A percentile compares a stretch with the other conserved stretches of the same genome.
Evolutionary conservation across 768 basidiomycete species (phyloP).

Genomic region (Russula compacta): DNA sequence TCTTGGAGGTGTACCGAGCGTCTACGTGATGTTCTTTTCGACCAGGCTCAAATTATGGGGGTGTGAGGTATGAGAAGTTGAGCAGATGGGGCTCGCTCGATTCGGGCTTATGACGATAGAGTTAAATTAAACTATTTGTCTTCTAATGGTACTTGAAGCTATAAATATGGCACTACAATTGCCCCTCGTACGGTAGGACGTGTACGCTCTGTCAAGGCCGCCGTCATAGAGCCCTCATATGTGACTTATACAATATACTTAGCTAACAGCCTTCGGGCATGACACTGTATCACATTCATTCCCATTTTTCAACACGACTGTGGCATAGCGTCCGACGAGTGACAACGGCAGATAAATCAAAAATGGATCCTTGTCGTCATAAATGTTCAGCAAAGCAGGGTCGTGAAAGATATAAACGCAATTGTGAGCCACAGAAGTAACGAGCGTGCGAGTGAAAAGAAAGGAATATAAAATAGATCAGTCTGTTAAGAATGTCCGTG

Average conservation of each 20-base stretch:
- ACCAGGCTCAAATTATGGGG: not conserved
- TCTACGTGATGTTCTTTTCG: not conserved
- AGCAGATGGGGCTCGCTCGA: too few species aligned
- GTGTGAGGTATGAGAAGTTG: not conserved
- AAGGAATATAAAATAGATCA: not conserved
- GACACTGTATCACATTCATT: too few species aligned
- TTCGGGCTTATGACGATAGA: not conserved
- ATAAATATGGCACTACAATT: not conserved
- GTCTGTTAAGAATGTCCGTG: not conserved
- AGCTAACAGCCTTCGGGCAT: too few species aligned
- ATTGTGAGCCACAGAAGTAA: not conserved
- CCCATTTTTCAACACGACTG: not conserved
- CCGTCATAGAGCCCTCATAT: too few species aligned
- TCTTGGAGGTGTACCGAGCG: slow-evolving; percentile 37
- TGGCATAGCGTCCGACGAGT: not conserved
- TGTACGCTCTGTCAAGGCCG: not conserved
- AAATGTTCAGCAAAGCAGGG: not conserved
- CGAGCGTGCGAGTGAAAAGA: not conserved
- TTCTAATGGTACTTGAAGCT: not conserved
- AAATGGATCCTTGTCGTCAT: not conserved
- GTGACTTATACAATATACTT: too few species aligned
- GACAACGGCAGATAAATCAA: not conserved
- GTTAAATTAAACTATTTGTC: not conserved
- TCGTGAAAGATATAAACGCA: not conserved
- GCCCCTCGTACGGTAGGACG: not conserved